Base-by-base conservation (phyloP, 108 stramenopile species). In the Schizochytrium sp. region DNA sequence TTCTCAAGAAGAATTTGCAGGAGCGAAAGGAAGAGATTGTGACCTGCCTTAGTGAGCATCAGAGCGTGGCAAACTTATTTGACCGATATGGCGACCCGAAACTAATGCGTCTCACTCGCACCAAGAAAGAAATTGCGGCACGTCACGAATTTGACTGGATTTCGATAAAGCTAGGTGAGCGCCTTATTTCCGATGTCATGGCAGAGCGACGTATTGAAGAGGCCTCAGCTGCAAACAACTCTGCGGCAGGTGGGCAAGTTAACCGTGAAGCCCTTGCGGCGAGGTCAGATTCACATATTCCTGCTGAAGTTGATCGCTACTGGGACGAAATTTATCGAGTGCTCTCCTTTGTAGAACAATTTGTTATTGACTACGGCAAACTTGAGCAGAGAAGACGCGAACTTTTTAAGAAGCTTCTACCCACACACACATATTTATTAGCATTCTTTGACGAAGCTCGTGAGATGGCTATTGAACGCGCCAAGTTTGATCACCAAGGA, bases 91-190 rank as follows among this genome's bases (percentile, higher is more conserved):
- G 44, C 1, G 64, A 69, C 64, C 64, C 64, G 5, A 69, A 69
- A 15, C 64, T 69, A 8, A 38, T 8, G 8, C 42, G 42, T 2
- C 64, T 69, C 64, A 44, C 2, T 7, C 64, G 64, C 5, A 69
- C 64, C 64, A 69, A 69, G 64, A 69, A 69, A 15, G 64, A 69
- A 44, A 69, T 69, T 15, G 64, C 64, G 64, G 64, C 64, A 1
- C 7, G 15, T 8, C 64, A 69, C 2, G 76, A 83, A 53, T n/a
- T 83, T 28, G 76, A 83, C 76, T 83, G 76, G 76, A 83, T 83
- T 40, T 47, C 19, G 5, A 28, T 55, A 17, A 46, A 83, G 76
- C 76, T 83, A n/a, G 76, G 76, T 28, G 1, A 69, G 8, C 64
- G 64, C 12, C 10, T 44, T 38, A 7, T 69, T 69, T 10, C 42